Evolutionary conservation across 495 filamentous ascomycete genomes (phyloP), one percentile per base, ranked within the genome.

Genomic region (Aspergillus kassunensis): DNA sequence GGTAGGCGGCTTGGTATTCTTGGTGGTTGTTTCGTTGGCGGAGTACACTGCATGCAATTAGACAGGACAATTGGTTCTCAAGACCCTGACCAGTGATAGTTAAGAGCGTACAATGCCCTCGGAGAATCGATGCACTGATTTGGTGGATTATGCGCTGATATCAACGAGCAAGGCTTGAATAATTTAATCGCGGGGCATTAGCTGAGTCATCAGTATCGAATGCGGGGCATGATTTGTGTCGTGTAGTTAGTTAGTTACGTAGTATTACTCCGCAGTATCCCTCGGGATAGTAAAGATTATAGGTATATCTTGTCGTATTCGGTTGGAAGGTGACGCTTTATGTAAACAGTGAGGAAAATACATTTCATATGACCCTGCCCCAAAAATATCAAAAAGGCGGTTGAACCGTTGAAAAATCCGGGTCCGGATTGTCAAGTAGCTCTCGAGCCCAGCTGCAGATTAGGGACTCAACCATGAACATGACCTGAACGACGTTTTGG

Each of bases 401-500:
- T 9, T 9, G 11, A 15, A 36, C 23, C 30, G 30, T 25, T 36
- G 21, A 21, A 4, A 47, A 25, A 34, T 40, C n/a, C 20, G 41
- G 37, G 36, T n/a, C n/a, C n/a, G n/a, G n/a, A n/a, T n/a, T n/a
- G n/a, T n/a, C n/a, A n/a, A n/a, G n/a, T n/a, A n/a, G n/a, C n/a
- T n/a, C n/a, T n/a, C n/a, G n/a, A n/a, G n/a, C n/a, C n/a, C n/a
- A n/a, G n/a, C n/a, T n/a, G n/a, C n/a, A n/a, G n/a, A n/a, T n/a
- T n/a, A n/a, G n/a, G n/a, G n/a, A n/a, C n/a, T n/a, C n/a, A n/a
- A n/a, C n/a, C n/a, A n/a, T n/a, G n/a, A n/a, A 41, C 42, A 18
- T 42, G 46, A 21, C 42, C 33, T 44, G 27, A 49, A 34, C n/a
- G 18, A 41, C 11, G 53, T 4, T 37, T 31, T 40, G 39, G 35